A percentile compares a stretch with the other conserved stretches of the same genome.
These are phyloP conservation scores for Hemisphaericaspora xylofermentans DNA, from an alignment of 1,139 yeast genomes.

Conservation along the genomic window DNA sequence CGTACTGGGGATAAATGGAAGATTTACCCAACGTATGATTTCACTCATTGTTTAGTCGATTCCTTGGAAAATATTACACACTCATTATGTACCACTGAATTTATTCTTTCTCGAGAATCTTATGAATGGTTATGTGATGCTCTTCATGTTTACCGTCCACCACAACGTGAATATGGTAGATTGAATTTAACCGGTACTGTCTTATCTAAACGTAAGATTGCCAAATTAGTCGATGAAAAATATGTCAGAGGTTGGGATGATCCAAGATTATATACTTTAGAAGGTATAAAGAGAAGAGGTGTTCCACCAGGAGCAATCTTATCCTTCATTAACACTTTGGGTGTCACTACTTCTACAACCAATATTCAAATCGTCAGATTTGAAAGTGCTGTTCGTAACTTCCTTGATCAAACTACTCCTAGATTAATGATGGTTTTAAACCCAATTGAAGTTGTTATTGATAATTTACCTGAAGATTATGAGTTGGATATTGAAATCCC, in stretches of 20 bases:
- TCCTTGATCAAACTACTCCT: slow-evolving; percentile 88
- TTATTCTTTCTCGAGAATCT: slow-evolving; percentile 85
- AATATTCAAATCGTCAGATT: slow-evolving; percentile 88
- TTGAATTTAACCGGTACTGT: slow-evolving; percentile 92
- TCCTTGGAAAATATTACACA: slow-evolving; percentile 94
- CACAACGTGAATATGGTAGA: slow-evolving; percentile 98
- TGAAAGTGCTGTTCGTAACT: slow-evolving; percentile 84
- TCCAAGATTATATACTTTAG: slow-evolving; percentile 93
- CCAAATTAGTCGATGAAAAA: slow-evolving; percentile 78
- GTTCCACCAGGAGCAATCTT: slow-evolving; percentile 99
- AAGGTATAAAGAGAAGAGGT: slow-evolving; percentile 95
- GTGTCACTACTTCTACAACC: slow-evolving; percentile 92
- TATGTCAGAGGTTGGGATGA: slow-evolving; percentile 97
- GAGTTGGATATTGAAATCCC: slow-evolving; percentile 66
- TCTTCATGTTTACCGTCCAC: slow-evolving; percentile 93
- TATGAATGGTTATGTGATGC: slow-evolving; percentile 99
- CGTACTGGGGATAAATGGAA: slow-evolving; percentile 97
- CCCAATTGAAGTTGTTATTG: slow-evolving; percentile 81
- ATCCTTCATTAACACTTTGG: slow-evolving; percentile 88
- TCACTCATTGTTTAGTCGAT: slow-evolving; percentile 98
- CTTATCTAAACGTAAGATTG: slow-evolving; percentile 92
- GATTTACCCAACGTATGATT: slow-evolving; percentile 97
- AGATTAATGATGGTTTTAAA: slow-evolving; percentile 91
- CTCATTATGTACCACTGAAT: slow-evolving; percentile 93
- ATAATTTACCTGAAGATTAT: slow-evolving; percentile 75